Evolutionary conservation across 352 stramenopile species (phyloP), one percentile per base, ranked within the genome.

Genomic region (Phytophthora litchii): DNA sequence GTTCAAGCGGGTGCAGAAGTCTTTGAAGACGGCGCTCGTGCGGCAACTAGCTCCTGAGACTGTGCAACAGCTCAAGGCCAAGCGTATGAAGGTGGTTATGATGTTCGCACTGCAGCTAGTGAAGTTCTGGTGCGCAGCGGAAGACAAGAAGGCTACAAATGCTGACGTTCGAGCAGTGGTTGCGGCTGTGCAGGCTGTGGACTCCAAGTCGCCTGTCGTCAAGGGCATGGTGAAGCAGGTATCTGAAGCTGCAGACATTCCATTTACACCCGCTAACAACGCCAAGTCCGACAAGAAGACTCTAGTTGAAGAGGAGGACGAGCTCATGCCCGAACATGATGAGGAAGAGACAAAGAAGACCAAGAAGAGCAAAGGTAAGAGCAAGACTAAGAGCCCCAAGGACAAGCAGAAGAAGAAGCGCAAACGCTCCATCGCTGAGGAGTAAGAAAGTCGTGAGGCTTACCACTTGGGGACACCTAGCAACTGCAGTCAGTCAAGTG

Each of bases 221-320:
- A 87, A 90, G 59, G 70, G 70, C 32, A 88, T 95, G 77, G 70
- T 83, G 9, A 85, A 82, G 67, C 79, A 91, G 57, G 67, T 91
- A 21, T 66, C 66, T 0, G 67, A 76, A 44, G 76, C 69, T 29
- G 72, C 73, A 11, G 66, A 55, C 16, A 67, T 73, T 14, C 64
- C 67, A 31, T 71, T 67, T n/a, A 64, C 74, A 19, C 31, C 48
- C 11, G 13, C 41, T 8, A 49, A 58, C 19, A 34, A 52, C 31
- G 40, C 35, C n/a, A 64, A 78, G 50, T 45, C 54, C 34, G 59
- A 64, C 38, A 83, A 78, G 50, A 66, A 71, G 34, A 32, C 46
- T 13, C 21, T 46, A n/a, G 44, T 9, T 23, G 37, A 68, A 35
- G 51, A 51, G 7, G 55, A 68, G 12, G 65, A 72, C 11, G 55